Evolutionary conservation across 1,139 yeast species (phyloP).

Genomic region (Pichia sp.): DNA sequence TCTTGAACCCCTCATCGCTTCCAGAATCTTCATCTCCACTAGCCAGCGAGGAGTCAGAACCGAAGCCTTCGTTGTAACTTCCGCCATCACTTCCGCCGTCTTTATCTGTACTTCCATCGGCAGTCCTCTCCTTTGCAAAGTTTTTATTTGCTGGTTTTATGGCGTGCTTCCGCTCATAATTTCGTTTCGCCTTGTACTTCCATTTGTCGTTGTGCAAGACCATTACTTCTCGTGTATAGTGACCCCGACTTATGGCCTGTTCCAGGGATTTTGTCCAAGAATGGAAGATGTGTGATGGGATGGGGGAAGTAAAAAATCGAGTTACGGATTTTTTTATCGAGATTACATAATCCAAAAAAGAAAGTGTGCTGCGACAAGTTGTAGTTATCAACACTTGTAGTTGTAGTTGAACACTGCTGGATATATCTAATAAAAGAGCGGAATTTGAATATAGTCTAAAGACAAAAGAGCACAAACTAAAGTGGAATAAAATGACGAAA

Average conservation of each 20-base stretch:
- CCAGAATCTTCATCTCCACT: constrained; percentile 4
- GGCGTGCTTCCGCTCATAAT: constrained; percentile 31
- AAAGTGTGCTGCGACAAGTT: too few species aligned
- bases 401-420: too few species aligned
- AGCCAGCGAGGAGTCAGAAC: neutral
- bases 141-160: neutral
- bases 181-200: constrained; percentile 32
- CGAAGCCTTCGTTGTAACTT: neutral
- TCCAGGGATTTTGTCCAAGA: too few species aligned
- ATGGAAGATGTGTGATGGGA: too few species aligned
- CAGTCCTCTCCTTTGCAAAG: neutral
- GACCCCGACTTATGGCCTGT: neutral
- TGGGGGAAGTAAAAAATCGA: too few species aligned
- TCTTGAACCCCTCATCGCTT: neutral
- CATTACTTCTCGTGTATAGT: constrained; percentile 19
- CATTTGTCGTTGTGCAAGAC: constrained; percentile 35
- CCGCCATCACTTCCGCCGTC: neutral
- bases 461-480: neutral
- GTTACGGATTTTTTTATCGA: too few species aligned
- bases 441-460: too few species aligned
- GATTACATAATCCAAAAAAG: too few species aligned
- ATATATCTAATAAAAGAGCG: too few species aligned
- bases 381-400: too few species aligned
- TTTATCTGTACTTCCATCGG: neutral
- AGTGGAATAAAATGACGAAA: neutral